Percentiles rank a stretch among this genome's conserved stretches.
Evolutionary conservation across 1,284 basidiomycete genomes (phyloP).

Genomic region (Rhizopogon parksii): DNA sequence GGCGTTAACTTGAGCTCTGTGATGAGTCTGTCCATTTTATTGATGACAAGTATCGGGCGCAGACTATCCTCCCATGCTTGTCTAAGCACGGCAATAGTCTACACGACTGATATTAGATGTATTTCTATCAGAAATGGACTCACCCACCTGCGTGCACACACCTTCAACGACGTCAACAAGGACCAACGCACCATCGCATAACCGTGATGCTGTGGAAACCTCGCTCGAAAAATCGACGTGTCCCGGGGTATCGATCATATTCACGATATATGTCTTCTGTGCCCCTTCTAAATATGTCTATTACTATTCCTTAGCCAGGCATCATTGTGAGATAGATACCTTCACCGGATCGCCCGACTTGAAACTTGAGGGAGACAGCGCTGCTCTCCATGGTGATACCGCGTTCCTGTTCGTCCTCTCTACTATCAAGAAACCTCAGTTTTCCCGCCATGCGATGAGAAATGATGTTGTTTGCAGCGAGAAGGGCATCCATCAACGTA

Average conservation of each 20-base stretch:
- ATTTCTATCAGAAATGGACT: neutral
- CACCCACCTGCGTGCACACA: conserved; percentile 88
- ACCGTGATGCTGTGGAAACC: conserved; percentile 87
- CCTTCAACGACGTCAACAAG: conserved; percentile 99
- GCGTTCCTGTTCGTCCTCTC: conserved; percentile 96
- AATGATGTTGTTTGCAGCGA: conserved; percentile 98
- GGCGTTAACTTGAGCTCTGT: conserved; percentile 92
- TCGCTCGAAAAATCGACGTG: conserved; percentile 99
- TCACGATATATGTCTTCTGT: conserved; percentile 70
- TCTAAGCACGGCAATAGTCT: conserved; percentile 93
- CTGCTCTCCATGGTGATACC: conserved; percentile 99
- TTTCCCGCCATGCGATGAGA: conserved; percentile 93
- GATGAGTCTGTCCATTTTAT: conserved; percentile 94
- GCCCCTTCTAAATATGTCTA: conserved; percentile 40
- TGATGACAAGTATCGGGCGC: conserved; percentile 90
- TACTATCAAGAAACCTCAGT: conserved; percentile 90
- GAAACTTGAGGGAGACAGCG: conserved; percentile 84
- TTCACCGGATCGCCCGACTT: conserved; percentile 49
- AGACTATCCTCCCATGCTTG: conserved; percentile 93
- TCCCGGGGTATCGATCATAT: conserved; percentile 98
- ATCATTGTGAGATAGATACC: conserved; percentile 32
- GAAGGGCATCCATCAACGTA: conserved; percentile 90
- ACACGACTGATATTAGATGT: neutral
- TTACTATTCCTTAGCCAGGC: conserved; percentile 17
- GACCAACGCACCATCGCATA: conserved; percentile 94